phyloP scores from a whole-genome alignment of 345 rosid genomes.

The Citrus sinensis region DVS_A1.0 CM039162.1:28899501-28900000 shows the following conservation, averaged over 20 bases:
- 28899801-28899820: no score
- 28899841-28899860: no score
- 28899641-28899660: constrained; percentile 12
- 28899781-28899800: background rate
- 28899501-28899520: constrained; percentile 49
- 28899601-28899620: background rate
- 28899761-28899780: background rate
- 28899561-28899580: constrained; percentile 40
- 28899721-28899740: no score
- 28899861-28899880: no score
- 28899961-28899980: no score
- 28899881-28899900: no score
- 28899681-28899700: no score
- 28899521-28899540: constrained; percentile 39
- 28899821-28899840: no score
- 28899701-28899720: background rate
- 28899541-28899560: constrained; percentile 31
- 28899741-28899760: background rate
- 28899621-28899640: constrained; percentile 12
- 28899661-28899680: constrained; percentile 12
- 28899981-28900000: no score
- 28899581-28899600: constrained; percentile 39
- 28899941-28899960: no score
- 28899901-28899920: no score
- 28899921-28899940: no score